Evolutionary conservation across 306 rosid species (phyloP).

Genomic region (Castanopsis chinensis): DNA sequence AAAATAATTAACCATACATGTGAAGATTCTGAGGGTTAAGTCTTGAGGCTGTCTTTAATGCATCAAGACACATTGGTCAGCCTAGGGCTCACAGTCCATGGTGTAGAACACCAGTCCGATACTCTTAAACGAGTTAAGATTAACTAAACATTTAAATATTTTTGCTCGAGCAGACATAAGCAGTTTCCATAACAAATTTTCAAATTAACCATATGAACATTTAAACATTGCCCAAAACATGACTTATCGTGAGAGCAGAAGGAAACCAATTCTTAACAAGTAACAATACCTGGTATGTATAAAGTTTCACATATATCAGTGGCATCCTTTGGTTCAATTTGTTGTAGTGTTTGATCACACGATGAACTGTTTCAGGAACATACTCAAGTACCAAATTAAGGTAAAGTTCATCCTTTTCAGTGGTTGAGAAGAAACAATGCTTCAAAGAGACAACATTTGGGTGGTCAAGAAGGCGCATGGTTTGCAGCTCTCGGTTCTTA

Average conservation of each 20-base stretch:
- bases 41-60: neutral
- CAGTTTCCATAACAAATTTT: neutral
- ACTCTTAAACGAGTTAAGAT: neutral
- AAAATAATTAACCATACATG: neutral
- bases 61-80: neutral
- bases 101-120: neutral
- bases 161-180: neutral
- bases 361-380: conserved; percentile 96
- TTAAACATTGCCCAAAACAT: neutral
- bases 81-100: neutral
- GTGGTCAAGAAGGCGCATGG: conserved; percentile 98
- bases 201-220: neutral
- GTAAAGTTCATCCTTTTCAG: conserved; percentile 94
- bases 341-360: conserved; percentile 97
- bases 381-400: conserved; percentile 95
- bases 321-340: conserved; percentile 97
- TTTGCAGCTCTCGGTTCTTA: conserved; percentile 93
- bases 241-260: neutral
- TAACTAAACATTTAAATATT: neutral
- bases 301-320: conserved; percentile 80
- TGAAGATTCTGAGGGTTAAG: neutral
- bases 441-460: conserved; percentile 92
- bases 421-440: conserved; percentile 98
- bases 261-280: neutral
- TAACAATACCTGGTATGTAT: conserved; percentile 76